A percentile compares a stretch with the other conserved stretches of the same genome.
Evolutionary conservation across 139 green algal genomes (phyloP).

Genomic region (Desmodesmus armatus): DNA sequence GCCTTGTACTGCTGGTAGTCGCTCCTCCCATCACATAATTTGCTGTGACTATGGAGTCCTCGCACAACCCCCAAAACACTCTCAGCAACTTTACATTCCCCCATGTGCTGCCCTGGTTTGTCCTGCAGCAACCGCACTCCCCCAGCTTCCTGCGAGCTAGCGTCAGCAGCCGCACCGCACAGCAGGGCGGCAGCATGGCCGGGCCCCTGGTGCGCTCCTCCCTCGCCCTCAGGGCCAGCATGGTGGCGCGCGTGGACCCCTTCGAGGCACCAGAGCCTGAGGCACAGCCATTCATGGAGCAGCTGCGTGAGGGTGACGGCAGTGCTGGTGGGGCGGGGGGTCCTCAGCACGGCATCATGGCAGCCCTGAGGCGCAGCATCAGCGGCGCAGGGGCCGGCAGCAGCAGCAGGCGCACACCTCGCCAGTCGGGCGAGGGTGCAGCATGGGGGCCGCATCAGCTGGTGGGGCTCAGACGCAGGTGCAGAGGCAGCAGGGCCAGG

Average conservation of each 20-base stretch:
- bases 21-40: no score
- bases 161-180: slow-evolving; percentile 4
- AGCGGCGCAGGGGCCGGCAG: neutral
- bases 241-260: neutral
- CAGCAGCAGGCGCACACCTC: neutral
- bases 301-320: slow-evolving; percentile 28
- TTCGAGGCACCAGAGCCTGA: slow-evolving; percentile 34
- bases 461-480: neutral
- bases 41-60: no score
- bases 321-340: slow-evolving; percentile 5
- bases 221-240: neutral
- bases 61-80: no score
- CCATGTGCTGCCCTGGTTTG: no score
- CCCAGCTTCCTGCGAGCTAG: slow-evolving; percentile 28
- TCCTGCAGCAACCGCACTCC: slow-evolving; percentile 24
- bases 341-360: neutral
- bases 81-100: no score
- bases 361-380: slow-evolving; percentile 20
- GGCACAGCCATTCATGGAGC: slow-evolving; percentile 18
- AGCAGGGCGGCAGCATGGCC: neutral
- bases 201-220: slow-evolving; percentile 29
- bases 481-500: neutral
- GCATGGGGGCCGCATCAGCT: no score
- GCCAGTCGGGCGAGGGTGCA: neutral
- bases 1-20: no score